Percentiles rank a stretch among this genome's conserved stretches.
Conservation (phyloP, 306 rosid genomes). For the Begonia fuchsioides region DNA sequence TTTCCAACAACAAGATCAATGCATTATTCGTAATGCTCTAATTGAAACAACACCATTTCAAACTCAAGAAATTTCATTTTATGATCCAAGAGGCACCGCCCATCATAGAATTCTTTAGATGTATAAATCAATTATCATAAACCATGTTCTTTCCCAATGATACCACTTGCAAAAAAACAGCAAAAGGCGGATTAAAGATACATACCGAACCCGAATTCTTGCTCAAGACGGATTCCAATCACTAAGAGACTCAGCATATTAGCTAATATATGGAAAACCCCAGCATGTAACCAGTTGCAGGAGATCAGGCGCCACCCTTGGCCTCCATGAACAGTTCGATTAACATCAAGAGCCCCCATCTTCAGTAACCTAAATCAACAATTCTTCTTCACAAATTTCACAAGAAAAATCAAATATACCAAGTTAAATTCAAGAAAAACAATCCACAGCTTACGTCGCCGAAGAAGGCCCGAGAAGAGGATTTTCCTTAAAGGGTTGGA, state of each 20-base stretch:
- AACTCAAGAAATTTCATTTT: no score
- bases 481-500: slow-evolving; percentile 81
- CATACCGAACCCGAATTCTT: slow-evolving; percentile 92
- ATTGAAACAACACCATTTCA: no score
- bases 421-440: neutral
- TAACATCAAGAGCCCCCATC: slow-evolving; percentile 86
- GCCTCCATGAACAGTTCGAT: slow-evolving; percentile 43
- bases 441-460: slow-evolving; percentile 36
- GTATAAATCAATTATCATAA: no score
- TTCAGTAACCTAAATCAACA: slow-evolving; percentile 56
- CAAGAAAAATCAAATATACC: slow-evolving; percentile 8
- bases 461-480: slow-evolving; percentile 96
- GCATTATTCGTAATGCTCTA: no score
- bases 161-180: slow-evolving; percentile 1
- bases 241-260: slow-evolving; percentile 84
- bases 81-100: no score
- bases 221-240: slow-evolving; percentile 92
- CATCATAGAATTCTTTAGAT: no score
- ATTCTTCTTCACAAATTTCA: neutral
- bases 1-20: no score
- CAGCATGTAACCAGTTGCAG: slow-evolving; percentile 91
- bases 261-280: slow-evolving; percentile 73
- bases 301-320: slow-evolving; percentile 88
- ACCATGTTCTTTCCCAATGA: neutral
- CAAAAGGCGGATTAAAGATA: slow-evolving; percentile 3